Percentiles rank a stretch among this genome's conserved stretches.
Evolutionary conservation across 2,329 filamentous ascomycete species (phyloP).

Genomic region (Fusarium tuaranense): DNA sequence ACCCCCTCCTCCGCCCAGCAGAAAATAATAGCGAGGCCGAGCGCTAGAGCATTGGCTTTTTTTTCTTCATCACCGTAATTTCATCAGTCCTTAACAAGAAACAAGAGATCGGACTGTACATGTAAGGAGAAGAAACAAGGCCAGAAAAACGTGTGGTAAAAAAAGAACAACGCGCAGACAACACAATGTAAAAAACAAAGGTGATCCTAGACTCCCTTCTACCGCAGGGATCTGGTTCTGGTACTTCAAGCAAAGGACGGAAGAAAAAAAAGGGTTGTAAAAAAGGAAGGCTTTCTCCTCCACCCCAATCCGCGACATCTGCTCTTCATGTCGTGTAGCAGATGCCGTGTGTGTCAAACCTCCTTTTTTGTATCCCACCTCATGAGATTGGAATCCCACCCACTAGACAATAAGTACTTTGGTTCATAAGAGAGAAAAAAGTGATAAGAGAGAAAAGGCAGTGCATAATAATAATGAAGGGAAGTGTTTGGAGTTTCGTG

Average conservation of each 20-base stretch:
- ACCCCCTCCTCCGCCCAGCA: constrained; percentile 14
- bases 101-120: constrained; percentile 38
- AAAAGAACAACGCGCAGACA: constrained; percentile 18
- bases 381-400: constrained; percentile 35
- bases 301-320: constrained; percentile 33
- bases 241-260: constrained; percentile 40
- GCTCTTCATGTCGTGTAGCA: constrained; percentile 45
- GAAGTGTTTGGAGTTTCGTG: constrained; percentile 29
- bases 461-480: constrained; percentile 31
- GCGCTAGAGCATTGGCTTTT: constrained; percentile 31
- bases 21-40: constrained; percentile 4
- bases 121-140: constrained; percentile 28
- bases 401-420: constrained; percentile 44
- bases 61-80: constrained; percentile 43
- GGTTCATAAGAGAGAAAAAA: constrained; percentile 33
- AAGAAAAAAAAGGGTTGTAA: constrained; percentile 22
- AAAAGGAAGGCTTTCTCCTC: constrained; percentile 13
- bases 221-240: constrained; percentile 20
- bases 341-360: constrained; percentile 38
- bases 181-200: constrained; percentile 19
- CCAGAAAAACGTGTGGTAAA: constrained; percentile 31
- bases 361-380: constrained; percentile 28
- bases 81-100: constrained; percentile 43
- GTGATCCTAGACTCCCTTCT: constrained; percentile 19
- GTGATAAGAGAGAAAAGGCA: constrained; percentile 22